Percentiles rank a stretch among this genome's conserved stretches.
Evolutionary conservation across 1,284 basidiomycete genomes (phyloP).

Genomic region (Pisolithus thermaeus): DNA sequence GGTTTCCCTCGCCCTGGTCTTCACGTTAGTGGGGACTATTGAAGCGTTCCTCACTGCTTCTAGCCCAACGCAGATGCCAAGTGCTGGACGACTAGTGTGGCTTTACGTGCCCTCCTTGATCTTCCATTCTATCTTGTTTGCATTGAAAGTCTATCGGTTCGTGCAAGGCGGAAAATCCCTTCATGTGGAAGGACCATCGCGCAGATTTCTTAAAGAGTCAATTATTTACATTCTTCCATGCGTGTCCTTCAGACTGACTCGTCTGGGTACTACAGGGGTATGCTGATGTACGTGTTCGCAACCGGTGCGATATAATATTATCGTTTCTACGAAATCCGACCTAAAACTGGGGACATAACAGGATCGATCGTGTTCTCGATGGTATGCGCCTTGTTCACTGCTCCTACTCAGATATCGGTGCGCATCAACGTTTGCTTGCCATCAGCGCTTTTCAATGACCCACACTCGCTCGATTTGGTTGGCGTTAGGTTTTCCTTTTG

Average conservation of each 20-base stretch:
- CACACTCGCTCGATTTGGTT: background rate
- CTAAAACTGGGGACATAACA: background rate
- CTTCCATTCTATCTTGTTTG: conserved; percentile 6
- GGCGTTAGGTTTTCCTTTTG: background rate
- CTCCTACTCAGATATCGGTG: background rate
- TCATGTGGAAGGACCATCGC: conserved; percentile 1
- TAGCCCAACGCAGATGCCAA: background rate
- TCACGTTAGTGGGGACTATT: background rate
- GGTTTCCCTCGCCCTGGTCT: background rate
- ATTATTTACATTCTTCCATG: background rate
- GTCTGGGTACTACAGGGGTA: background rate
- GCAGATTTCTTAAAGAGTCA: conserved; percentile 9
- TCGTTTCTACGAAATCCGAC: background rate
- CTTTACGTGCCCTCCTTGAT: conserved; percentile 3
- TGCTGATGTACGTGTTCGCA: conserved; percentile 10
- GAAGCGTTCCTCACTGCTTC: background rate
- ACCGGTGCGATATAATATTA: conserved; percentile 1
- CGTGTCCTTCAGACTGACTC: background rate
- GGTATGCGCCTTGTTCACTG: background rate
- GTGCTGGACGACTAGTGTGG: background rate
- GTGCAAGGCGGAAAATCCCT: conserved; percentile 1
- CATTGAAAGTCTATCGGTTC: conserved; percentile 8
- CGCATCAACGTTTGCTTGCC: background rate
- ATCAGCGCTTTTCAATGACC: background rate
- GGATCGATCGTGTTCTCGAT: conserved; percentile 7